A percentile compares a stretch with the other conserved stretches of the same genome.
Evolutionary conservation across 495 filamentous ascomycete species (phyloP).

Genomic region (Chaetomidium leptoderma): DNA sequence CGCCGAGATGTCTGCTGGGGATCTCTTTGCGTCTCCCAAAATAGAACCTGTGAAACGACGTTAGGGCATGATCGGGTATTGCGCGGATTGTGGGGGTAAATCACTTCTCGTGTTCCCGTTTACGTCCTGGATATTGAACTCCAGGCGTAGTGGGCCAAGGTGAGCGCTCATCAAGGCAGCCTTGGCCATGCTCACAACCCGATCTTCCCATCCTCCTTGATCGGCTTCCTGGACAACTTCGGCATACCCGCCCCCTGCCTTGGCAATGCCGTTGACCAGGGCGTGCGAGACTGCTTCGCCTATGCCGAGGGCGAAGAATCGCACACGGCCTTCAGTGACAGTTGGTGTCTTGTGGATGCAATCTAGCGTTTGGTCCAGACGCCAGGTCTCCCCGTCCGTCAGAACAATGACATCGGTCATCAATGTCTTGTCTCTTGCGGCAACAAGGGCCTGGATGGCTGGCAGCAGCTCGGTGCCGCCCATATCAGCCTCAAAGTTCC

Average conservation of each 20-base stretch:
- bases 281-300: constrained; percentile 18
- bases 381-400: constrained; percentile 21
- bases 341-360: constrained; percentile 7
- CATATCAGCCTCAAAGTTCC: constrained; percentile 4
- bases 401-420: constrained; percentile 18
- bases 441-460: constrained; percentile 13
- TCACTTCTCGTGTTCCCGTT: constrained; percentile 7
- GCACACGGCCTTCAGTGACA: constrained; percentile 16
- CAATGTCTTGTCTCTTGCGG: not conserved
- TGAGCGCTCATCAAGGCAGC: constrained; percentile 18
- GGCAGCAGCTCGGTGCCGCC: constrained; percentile 21
- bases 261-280: constrained; percentile 22
- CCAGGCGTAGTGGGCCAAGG: constrained; percentile 15
- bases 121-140: not conserved
- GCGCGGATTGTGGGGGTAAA: not conserved
- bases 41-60: not conserved
- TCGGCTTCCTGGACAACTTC: constrained; percentile 14
- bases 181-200: constrained; percentile 20
- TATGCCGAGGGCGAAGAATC: constrained; percentile 22
- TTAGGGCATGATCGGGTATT: not conserved
- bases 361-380: constrained; percentile 13
- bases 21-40: constrained; percentile 2
- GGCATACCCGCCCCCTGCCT: constrained; percentile 18
- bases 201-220: constrained; percentile 19
- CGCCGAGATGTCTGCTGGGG: constrained; percentile 16